Evolutionary conservation across 345 rosid species (phyloP).

Genomic region (Laguncularia racemosa): DNA sequence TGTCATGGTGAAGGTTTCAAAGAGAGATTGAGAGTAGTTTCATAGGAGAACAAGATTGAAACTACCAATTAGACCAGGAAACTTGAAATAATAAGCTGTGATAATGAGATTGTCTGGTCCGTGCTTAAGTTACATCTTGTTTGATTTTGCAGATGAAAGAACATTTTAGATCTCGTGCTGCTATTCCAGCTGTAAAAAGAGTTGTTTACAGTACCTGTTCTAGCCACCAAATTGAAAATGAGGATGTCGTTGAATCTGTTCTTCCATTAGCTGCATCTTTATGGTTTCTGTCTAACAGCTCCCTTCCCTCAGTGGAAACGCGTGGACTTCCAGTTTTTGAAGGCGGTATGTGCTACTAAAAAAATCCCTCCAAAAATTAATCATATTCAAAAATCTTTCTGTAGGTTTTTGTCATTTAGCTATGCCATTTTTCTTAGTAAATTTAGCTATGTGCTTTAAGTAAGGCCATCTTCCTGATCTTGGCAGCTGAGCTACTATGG

Average conservation of each 20-base stretch:
- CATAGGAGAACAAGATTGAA: no score
- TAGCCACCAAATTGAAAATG: slow-evolving; percentile 74
- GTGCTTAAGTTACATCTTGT: no score
- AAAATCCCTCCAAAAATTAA: no score
- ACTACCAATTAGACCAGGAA: no score
- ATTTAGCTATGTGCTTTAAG: no score
- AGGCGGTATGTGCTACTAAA: slow-evolving; percentile 46
- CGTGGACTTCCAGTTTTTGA: slow-evolving; percentile 63
- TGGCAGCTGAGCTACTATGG: slow-evolving; percentile 35
- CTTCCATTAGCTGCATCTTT: slow-evolving; percentile 46
- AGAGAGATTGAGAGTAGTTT: no score
- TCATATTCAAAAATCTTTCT: no score
- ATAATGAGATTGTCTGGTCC: no score
- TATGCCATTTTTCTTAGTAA: background rate
- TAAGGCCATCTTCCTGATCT: no score
- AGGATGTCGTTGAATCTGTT: slow-evolving; percentile 67
- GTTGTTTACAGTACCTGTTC: slow-evolving; percentile 97
- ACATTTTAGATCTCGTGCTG: background rate
- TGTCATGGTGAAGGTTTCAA: no score
- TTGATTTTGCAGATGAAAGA: no score
- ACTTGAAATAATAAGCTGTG: no score
- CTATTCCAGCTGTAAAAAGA: slow-evolving; percentile 59
- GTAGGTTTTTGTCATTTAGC: background rate
- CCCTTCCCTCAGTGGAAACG: slow-evolving; percentile 72
- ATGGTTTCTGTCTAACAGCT: slow-evolving; percentile 50